Base-by-base conservation (phyloP, 2,329 filamentous ascomycete species). In the Colletotrichum sp. region DNA sequence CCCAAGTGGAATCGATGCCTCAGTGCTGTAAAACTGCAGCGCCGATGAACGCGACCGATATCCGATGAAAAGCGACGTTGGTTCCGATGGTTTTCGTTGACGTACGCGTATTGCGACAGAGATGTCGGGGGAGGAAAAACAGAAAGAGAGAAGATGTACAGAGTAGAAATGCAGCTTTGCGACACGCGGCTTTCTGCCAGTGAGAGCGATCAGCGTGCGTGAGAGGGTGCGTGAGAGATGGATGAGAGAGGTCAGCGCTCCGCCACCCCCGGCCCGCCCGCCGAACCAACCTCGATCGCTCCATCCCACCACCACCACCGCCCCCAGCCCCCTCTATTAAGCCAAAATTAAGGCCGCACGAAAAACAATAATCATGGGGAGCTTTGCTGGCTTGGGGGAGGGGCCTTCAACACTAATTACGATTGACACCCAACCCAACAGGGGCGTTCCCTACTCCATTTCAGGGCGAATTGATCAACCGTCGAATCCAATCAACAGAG, bases 241-340 rank as follows among this genome's bases (percentile, higher is more conserved):
- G 44, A 52, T 30, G 68, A 36, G 49, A 34, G 72, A 75, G 59
- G 49, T 71, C 59, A 62, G 62, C 68, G 69, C 72, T 72, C 69
- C 69, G 72, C 72, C 72, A 75, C 69, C 73, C 57, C 55, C 63
- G 69, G 62, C 72, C 72, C 36, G 55, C 62, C 55, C 39, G 55
- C 52, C 55, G 55, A 52, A 21, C 72, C 72, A 75, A 72, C 69
- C 69, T 75, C 72, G 52, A 62, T 74, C 72, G 60, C 34, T 69
- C 57, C n/a, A 52, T 52, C 44, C 44, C n/a, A 52, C 44, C 44
- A 52, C 44, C 18, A 44, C 39, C 39, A n/a, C 39, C 39, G 18
- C 44, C 44, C 73, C 73, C 73, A 76, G 73, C 73, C 73, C 70
- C 73, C 73, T 76, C 73, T 36, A 73, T 76, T 76, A 65, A 69